These are phyloP conservation scores for Bruguiera sexangula DNA, from an alignment of 345 rosid genomes.

Conservation along the genomic window DNA sequence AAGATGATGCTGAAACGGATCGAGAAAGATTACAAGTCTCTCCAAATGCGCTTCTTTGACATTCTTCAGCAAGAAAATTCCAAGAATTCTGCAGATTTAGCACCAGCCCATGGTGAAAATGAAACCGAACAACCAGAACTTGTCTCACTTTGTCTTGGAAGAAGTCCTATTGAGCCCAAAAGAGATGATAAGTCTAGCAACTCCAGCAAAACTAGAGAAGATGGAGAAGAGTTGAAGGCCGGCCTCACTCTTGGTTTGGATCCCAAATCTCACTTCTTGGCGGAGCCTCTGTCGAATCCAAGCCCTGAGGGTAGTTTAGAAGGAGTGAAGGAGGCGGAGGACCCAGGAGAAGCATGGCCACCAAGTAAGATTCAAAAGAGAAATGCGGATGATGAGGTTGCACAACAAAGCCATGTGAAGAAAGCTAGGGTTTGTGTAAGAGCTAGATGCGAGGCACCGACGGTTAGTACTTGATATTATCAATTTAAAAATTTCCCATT, in stretches of 20 bases:
- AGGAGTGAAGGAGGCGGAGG: constrained; percentile 38
- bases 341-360: constrained; percentile 38
- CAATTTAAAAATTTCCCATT: background rate
- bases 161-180: constrained; percentile 32
- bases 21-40: constrained; percentile 63
- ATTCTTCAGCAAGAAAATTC: constrained; percentile 43
- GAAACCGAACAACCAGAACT: constrained; percentile 42
- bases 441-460: constrained; percentile 80
- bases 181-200: constrained; percentile 34
- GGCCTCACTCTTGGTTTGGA: constrained; percentile 53
- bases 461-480: constrained; percentile 37
- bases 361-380: constrained; percentile 49
- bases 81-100: constrained; percentile 20
- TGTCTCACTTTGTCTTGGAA: constrained; percentile 79
- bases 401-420: constrained; percentile 54
- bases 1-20: constrained; percentile 52
- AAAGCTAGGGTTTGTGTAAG: constrained; percentile 91
- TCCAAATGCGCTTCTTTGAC: constrained; percentile 56
- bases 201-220: constrained; percentile 16
- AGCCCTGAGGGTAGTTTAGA: constrained; percentile 39
- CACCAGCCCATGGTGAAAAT: constrained; percentile 19
- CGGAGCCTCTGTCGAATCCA: constrained; percentile 24
- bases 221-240: constrained; percentile 45
- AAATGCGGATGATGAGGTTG: constrained; percentile 40
- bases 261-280: constrained; percentile 26